Percentiles rank a stretch among this genome's conserved stretches.
These are phyloP conservation scores for Suillus fuscotomentosus DNA, from an alignment of 768 basidiomycete genomes.

Conservation along the genomic window DNA sequence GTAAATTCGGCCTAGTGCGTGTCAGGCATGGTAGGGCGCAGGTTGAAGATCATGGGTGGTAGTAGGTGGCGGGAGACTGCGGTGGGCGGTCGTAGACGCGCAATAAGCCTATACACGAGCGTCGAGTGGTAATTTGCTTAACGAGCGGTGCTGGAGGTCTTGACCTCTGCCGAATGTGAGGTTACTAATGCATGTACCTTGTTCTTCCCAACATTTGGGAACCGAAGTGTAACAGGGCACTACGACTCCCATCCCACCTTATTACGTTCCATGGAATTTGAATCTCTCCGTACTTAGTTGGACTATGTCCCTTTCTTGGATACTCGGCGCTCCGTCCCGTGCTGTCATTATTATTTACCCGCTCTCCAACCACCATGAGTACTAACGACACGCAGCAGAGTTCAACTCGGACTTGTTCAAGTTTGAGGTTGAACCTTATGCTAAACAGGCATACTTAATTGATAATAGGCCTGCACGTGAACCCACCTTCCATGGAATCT, in stretches of 20 bases:
- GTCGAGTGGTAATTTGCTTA: too few relatives aligned
- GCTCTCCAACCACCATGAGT: neutral
- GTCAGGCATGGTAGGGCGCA: too few relatives aligned
- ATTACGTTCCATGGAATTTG: neutral
- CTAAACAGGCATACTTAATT: neutral
- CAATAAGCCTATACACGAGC: too few relatives aligned
- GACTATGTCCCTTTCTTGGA: neutral
- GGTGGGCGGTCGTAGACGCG: too few relatives aligned
- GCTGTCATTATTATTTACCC: neutral
- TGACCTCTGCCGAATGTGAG: too few relatives aligned
- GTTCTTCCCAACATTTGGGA: too few relatives aligned
- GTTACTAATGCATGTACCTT: too few relatives aligned
- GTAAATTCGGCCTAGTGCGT: too few relatives aligned
- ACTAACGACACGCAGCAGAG: neutral
- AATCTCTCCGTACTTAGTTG: neutral
- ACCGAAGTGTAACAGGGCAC: too few relatives aligned
- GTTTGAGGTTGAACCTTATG: neutral
- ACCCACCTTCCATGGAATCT: neutral
- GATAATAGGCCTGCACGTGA: neutral
- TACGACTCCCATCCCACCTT: neutral
- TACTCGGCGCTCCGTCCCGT: conserved; percentile 1
- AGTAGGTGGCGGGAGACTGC: too few relatives aligned
- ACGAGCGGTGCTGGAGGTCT: too few relatives aligned
- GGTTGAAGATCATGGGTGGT: too few relatives aligned
- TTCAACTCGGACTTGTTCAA: neutral